A percentile compares a stretch with the other conserved stretches of the same genome.
Conservation (phyloP, 1,284 basidiomycete species). For the Cutaneotrichosporon cavernicola region DNA sequence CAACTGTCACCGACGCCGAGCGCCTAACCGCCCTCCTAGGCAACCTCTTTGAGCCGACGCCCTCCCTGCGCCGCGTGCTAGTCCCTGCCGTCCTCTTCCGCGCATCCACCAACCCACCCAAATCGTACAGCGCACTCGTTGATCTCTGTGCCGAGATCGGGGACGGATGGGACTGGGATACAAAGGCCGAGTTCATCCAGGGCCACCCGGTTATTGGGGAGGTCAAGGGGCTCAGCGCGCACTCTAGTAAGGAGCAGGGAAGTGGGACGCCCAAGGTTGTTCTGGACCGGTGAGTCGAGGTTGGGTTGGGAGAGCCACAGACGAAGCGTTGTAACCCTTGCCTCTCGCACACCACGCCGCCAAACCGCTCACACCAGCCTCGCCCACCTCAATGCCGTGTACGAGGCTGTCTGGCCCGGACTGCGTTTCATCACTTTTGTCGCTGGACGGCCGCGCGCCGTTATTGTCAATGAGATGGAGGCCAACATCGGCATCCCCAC, state of each 20-base stretch:
- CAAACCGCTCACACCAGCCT: conserved; percentile 36
- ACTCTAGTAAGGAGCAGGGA: conserved; percentile 77
- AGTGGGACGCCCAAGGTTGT: conserved; percentile 41
- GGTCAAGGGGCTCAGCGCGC: conserved; percentile 61
- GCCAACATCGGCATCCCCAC: conserved; percentile 55
- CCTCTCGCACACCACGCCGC: too few species aligned
- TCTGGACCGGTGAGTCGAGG: conserved; percentile 38
- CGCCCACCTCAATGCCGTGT: conserved; percentile 69
- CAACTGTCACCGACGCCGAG: neutral
- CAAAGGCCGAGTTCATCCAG: conserved; percentile 68
- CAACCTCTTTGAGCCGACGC: conserved; percentile 41
- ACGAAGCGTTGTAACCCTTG: too few species aligned
- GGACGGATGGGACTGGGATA: conserved; percentile 59
- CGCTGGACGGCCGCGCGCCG: conserved; percentile 70
- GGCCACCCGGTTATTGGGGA: conserved; percentile 89
- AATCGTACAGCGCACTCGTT: conserved; percentile 63
- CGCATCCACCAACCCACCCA: conserved; percentile 23
- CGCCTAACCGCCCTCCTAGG: conserved; percentile 29
- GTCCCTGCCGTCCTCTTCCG: conserved; percentile 33
- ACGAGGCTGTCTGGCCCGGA: conserved; percentile 70
- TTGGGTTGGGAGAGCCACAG: too few species aligned
- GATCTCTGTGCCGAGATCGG: conserved; percentile 61
- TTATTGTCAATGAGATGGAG: conserved; percentile 77
- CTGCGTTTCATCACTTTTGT: conserved; percentile 88
- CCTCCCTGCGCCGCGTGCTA: conserved; percentile 28